Percentiles rank a stretch among this genome's conserved stretches.
Evolutionary conservation across 2,329 filamentous ascomycete genomes (phyloP).

Genomic region (Coniochaeta sp.): DNA sequence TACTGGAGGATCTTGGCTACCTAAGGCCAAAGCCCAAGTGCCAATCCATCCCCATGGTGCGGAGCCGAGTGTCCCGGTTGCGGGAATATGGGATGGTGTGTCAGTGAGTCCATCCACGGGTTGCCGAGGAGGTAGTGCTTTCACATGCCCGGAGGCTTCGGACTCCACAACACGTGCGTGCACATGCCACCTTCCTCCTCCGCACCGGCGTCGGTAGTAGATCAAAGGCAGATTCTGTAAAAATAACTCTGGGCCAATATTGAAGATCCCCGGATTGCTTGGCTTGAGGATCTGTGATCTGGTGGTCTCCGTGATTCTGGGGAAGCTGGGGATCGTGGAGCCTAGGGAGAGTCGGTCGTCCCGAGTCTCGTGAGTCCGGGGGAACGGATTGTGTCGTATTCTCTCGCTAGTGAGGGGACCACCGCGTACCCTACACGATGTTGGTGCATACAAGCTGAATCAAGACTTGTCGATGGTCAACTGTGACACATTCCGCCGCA

Average conservation of each 20-base stretch:
- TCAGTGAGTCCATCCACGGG: no score
- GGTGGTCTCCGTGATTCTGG: background rate
- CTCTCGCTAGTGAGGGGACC: no score
- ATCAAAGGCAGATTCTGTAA: background rate
- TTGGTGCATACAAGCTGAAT: no score
- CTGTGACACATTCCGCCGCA: no score
- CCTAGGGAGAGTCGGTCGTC: background rate
- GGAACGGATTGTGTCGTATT: background rate
- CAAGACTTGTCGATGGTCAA: no score
- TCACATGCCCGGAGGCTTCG: slow-evolving; percentile 1
- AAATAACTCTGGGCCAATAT: background rate
- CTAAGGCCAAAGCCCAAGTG: background rate
- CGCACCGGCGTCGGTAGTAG: background rate
- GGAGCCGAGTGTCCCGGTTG: background rate
- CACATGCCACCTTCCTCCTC: background rate
- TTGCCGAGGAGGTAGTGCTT: slow-evolving; percentile 2
- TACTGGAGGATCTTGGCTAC: background rate
- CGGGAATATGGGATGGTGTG: background rate
- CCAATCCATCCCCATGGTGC: background rate
- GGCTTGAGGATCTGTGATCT: background rate
- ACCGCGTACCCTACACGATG: no score
- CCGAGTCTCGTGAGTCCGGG: background rate
- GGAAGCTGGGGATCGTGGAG: background rate
- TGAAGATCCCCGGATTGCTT: background rate
- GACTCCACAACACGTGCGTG: background rate